A percentile compares a stretch with the other conserved stretches of the same genome.
Evolutionary conservation across 2,329 filamentous ascomycete genomes (phyloP).

Genomic region (Tricladium varicosporioides): DNA sequence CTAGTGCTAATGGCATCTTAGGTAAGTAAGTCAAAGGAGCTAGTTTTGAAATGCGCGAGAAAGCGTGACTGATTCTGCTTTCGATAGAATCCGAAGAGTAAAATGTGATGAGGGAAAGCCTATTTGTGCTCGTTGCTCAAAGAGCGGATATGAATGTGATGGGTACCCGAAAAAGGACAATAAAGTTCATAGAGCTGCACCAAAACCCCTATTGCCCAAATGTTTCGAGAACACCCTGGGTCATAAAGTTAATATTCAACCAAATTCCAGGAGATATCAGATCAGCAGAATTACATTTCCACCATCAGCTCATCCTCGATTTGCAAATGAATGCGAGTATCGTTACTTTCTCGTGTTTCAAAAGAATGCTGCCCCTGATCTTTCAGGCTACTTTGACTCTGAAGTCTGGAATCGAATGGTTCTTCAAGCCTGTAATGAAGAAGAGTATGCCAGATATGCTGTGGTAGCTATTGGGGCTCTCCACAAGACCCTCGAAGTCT

Average conservation of each 20-base stretch:
- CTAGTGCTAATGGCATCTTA: not conserved
- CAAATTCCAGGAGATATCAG: not conserved
- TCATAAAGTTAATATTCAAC: no score
- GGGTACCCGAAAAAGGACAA: not conserved
- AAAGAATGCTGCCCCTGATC: slow-evolving; percentile 14
- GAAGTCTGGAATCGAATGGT: slow-evolving; percentile 21
- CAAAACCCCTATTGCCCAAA: no score
- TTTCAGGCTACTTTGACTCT: slow-evolving; percentile 19
- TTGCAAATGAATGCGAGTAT: slow-evolving; percentile 18
- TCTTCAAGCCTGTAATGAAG: slow-evolving; percentile 18
- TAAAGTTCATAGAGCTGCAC: no score
- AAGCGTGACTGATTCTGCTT: not conserved
- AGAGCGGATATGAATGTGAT: not conserved
- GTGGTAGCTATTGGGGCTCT: slow-evolving; percentile 24
- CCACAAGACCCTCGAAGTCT: slow-evolving; percentile 14
- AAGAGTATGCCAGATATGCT: slow-evolving; percentile 20
- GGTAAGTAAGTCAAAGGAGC: not conserved
- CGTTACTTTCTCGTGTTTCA: slow-evolving; percentile 22
- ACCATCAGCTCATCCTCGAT: slow-evolving; percentile 1
- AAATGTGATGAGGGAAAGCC: slow-evolving; percentile 12
- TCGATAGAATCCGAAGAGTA: slow-evolving; percentile 2
- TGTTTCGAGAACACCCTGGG: no score
- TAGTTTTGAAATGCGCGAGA: not conserved
- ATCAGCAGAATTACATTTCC: not conserved
- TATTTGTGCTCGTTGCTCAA: slow-evolving; percentile 3